These are phyloP conservation scores for Litchi chinensis DNA, from an alignment of 345 rosid genomes.

Conservation along the genomic window DNA sequence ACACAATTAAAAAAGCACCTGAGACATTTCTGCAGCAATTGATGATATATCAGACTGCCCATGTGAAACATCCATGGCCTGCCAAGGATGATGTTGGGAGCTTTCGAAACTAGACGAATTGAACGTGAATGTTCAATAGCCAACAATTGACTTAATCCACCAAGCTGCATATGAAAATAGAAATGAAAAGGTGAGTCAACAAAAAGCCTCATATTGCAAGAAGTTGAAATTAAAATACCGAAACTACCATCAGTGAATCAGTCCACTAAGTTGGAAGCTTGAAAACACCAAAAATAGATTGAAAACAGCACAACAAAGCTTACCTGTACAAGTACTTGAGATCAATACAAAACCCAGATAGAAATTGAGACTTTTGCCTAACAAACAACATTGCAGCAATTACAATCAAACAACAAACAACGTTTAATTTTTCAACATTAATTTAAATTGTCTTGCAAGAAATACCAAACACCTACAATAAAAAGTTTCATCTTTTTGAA, in stretches of 20 bases:
- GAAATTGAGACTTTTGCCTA: neutral
- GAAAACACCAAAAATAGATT: neutral
- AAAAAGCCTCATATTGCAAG: neutral
- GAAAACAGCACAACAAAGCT: neutral
- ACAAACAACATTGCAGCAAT: no score
- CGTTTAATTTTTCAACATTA: no score
- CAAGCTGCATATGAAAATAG: constrained; percentile 53
- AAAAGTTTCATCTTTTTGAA: no score
- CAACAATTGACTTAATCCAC: constrained; percentile 79
- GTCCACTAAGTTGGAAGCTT: neutral
- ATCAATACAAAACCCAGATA: neutral
- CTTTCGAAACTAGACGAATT: constrained; percentile 63
- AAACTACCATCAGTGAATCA: neutral
- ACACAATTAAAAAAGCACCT: neutral
- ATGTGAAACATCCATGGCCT: constrained; percentile 84
- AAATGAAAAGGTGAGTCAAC: neutral
- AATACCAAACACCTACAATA: no score
- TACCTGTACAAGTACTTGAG: neutral
- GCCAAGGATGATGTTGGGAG: constrained; percentile 85
- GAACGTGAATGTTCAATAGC: constrained; percentile 66
- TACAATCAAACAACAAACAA: no score
- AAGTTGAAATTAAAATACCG: no score
- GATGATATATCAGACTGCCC: constrained; percentile 89
- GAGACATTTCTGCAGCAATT: constrained; percentile 74
- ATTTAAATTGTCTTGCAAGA: no score